Base-by-base conservation (phyloP, 1,284 basidiomycete species). In the Ganoderma sinense region DNA sequence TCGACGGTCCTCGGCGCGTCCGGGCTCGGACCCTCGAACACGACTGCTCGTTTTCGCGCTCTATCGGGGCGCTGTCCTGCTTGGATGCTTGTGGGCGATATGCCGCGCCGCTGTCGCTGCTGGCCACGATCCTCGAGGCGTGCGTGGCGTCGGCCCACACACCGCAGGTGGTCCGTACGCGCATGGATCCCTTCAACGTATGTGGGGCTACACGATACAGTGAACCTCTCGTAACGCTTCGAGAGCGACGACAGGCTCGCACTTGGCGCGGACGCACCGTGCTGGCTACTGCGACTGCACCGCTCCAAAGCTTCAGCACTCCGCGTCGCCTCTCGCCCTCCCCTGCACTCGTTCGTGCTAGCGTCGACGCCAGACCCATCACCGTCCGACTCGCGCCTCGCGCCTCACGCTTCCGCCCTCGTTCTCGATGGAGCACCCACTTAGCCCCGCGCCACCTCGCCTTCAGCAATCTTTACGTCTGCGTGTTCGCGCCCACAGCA, bases 261-360 rank as follows among this genome's bases (percentile, higher is more conserved):
- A 39, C 36, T 40, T 20, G n/a, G n/a, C 23, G 59, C 39, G 13
- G 23, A 13, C 48, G 48, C 48, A 51, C 41, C 56, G 20, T 60
- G 59, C 23, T 41, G 39, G 59, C 26, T 60, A 41, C 58, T 39
- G 36, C 58, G 33, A 33, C 20, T 33, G 41, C 45, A 48, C 45
- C 20, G 36, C 58, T 29, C 29, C 53, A 8, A 36, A 36, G 3
- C 33, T 8, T 8, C 8, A 1, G 13, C 26, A 55, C 53, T 60
- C 59, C 59, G 59, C 39, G 62, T 64, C 58, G 69, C 63, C 60
- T 62, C 63, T 40, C 53, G 66, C 51, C 43, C 70, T 63, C 20
- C 13, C 36, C 26, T 55, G 39, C 40, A 63, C 67, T 33, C 40
- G 43, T 64, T 60, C 55, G 70, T 64, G 16, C 67, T 71, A 68